Conservation (phyloP, 1,139 yeast genomes). For the Debaryomyces subglobosus region DNA sequence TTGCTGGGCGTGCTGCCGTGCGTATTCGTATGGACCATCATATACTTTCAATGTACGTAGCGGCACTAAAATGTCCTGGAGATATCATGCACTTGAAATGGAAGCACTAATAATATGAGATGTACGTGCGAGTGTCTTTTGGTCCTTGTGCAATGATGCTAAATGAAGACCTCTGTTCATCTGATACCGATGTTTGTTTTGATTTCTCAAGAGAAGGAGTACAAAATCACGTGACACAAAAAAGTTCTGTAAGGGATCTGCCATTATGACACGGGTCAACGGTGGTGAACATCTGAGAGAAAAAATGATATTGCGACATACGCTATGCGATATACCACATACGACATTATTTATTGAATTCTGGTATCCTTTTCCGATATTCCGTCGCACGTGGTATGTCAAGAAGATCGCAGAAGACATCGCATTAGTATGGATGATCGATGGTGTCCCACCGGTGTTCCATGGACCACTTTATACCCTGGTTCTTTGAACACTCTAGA, state of each 20-base stretch:
- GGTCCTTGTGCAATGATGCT: background rate
- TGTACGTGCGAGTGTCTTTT: background rate
- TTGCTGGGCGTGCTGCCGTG: constrained; percentile 4
- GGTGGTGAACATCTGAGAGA: no score
- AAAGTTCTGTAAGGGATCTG: background rate
- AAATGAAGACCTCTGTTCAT: background rate
- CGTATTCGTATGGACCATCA: constrained; percentile 4
- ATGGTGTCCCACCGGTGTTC: background rate
- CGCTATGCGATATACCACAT: no score
- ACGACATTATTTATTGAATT: background rate
- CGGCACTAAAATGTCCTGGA: background rate
- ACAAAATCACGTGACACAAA: background rate
- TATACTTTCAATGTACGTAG: constrained; percentile 1
- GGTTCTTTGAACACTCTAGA: background rate
- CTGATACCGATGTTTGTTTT: background rate
- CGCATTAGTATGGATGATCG: background rate
- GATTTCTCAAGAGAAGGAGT: background rate
- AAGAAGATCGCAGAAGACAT: background rate
- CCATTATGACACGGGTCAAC: no score
- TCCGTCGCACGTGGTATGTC: background rate
- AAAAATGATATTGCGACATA: no score
- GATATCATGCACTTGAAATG: background rate
- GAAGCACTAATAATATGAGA: background rate
- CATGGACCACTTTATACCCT: background rate
- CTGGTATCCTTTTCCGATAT: no score